Conservation (phyloP, 257 asterid species). For the Parsonsia alboflavescens region DNA sequence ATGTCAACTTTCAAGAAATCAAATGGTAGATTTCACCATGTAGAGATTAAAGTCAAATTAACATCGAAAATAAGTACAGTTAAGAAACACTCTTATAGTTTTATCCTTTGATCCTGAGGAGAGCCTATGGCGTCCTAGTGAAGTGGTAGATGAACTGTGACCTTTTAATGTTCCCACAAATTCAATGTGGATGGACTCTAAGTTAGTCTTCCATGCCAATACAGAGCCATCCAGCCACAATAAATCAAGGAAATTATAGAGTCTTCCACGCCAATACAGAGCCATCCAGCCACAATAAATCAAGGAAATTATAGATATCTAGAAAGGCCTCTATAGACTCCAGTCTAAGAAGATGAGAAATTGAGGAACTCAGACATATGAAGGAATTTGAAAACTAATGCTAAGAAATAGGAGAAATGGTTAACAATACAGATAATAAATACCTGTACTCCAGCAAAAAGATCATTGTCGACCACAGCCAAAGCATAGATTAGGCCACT, state of each 20-base stretch:
- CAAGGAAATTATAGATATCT: not conserved
- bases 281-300: slow-evolving; percentile 44
- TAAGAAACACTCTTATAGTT: slow-evolving; percentile 38
- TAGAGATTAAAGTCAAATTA: not conserved
- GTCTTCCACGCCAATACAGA: no score
- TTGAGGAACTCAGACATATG: no score
- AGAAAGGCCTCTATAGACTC: not conserved
- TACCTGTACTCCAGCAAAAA: slow-evolving; percentile 69
- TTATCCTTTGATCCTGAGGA: slow-evolving; percentile 54
- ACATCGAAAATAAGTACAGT: not conserved
- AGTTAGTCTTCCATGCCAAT: slow-evolving; percentile 43
- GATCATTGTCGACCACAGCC: slow-evolving; percentile 28
- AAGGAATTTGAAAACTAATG: not conserved
- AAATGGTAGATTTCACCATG: no score
- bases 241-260: not conserved
- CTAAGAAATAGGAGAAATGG: not conserved
- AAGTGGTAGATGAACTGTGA: slow-evolving; percentile 36
- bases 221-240: slow-evolving; percentile 52
- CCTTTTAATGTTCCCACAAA: slow-evolving; percentile 33
- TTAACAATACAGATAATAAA: not conserved
- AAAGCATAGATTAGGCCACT: slow-evolving; percentile 46
- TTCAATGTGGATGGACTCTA: slow-evolving; percentile 25
- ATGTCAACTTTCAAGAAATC: no score
- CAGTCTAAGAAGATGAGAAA: not conserved
- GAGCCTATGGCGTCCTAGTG: slow-evolving; percentile 44